Base-by-base conservation (phyloP, 2,329 filamentous ascomycete genomes). In the Ophiostoma sp. region DNA sequence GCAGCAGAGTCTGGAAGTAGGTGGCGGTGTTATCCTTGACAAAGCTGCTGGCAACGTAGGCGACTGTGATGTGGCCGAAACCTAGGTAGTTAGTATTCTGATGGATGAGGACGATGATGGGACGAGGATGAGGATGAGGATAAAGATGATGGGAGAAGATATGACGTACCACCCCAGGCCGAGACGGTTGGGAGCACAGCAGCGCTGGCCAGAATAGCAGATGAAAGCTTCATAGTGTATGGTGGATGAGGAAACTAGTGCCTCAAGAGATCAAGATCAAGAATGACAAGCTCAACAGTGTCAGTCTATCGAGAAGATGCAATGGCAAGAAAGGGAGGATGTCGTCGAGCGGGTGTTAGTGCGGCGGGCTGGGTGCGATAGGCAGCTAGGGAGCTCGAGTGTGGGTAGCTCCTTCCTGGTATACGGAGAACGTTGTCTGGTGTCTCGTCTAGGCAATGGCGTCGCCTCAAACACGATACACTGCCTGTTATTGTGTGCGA, bases 51-150 rank as follows among this genome's bases (percentile, higher is more conserved):
- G 88, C 88, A 31, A 90, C 76, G 75, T 88, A 89, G 60, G 87
- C 88, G 8, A 89, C 85, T 4, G 88, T 87, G 75, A 89, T 86
- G 77, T 90, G 88, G 1, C 88, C 88, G 70, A 90, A 82, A 72
- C 85, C 85, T 87, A 71, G n/a, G 27, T 20, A 23, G 60, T 31
- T 15, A 20, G 35, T 36, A n/a, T 66, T 41, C 39, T 15, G 39
- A 41, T 39, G 10, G 6, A 39, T 41, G 11, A 41, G 11, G 39
- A 41, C 15, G 27, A 31, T 1, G 27, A 31, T 31, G 27, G 27
- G 27, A 31, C 27, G 27, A 31, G 27, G 27, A 31, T 31, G 27
- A 31, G 27, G 27, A 3, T 31, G 27, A 31, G 15, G 39, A 39
- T 11, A 5, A 11, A 11, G 36, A 4, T 64, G 57, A 48, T 17